Percentiles rank a stretch among this genome's conserved stretches.
These are phyloP conservation scores for Pichia sp. DNA, from an alignment of 1,139 yeast species.

Conservation along the genomic window DNA sequence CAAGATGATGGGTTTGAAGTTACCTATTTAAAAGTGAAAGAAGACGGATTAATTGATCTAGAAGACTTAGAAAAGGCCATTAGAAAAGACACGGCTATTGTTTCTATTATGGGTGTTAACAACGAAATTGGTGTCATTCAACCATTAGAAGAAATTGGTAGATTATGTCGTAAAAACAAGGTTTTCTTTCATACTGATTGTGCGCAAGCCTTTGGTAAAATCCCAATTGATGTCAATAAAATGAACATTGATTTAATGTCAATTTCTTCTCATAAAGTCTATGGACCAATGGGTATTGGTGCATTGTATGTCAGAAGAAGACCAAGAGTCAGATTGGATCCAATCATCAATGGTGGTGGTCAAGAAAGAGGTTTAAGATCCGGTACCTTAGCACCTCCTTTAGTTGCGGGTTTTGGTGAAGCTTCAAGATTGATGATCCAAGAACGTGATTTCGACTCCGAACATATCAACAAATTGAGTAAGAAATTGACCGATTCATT, in stretches of 20 bases:
- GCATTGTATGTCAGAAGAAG: constrained; percentile 94
- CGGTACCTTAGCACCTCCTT: constrained; percentile 94
- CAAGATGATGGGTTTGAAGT: constrained; percentile 97
- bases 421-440: constrained; percentile 78
- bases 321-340: constrained; percentile 96
- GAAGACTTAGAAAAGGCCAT: constrained; percentile 76
- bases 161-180: constrained; percentile 75
- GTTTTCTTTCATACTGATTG: constrained; percentile 98
- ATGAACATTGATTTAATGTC: constrained; percentile 91
- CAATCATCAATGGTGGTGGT: constrained; percentile 96
- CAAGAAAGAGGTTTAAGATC: constrained; percentile 98
- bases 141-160: constrained; percentile 91
- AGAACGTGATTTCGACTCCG: constrained; percentile 69
- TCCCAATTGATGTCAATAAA: constrained; percentile 86
- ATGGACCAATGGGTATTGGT: constrained; percentile 98
- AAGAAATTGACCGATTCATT: constrained; percentile 65
- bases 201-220: constrained; percentile 96
- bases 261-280: constrained; percentile 90
- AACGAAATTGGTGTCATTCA: constrained; percentile 98
- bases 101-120: constrained; percentile 96
- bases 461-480: constrained; percentile 64
- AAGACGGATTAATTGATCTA: constrained; percentile 72
- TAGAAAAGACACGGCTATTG: constrained; percentile 84
- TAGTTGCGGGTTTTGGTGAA: constrained; percentile 94
- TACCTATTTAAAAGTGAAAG: constrained; percentile 78